Evolutionary conservation across 352 stramenopile genomes (phyloP).

Genomic region (Phytopythium kandeliae): DNA sequence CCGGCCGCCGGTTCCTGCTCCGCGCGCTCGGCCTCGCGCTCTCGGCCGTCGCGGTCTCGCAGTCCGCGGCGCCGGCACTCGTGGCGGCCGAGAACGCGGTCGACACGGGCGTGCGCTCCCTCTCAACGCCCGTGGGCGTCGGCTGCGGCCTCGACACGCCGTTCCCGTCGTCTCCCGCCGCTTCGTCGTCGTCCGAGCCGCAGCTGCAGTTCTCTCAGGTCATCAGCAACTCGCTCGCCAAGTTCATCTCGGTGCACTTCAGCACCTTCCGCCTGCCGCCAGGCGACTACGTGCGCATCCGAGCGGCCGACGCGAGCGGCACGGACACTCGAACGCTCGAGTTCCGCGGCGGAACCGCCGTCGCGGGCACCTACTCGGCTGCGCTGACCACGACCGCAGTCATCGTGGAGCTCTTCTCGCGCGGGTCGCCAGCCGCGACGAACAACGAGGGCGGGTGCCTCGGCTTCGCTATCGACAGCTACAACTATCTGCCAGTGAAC

Average conservation of each 20-base stretch:
- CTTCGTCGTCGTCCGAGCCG: constrained; percentile 4
- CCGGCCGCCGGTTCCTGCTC: neutral
- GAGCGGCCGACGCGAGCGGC: constrained; percentile 23
- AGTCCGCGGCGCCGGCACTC: neutral
- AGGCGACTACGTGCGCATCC: constrained; percentile 49
- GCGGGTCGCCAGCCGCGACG: neutral
- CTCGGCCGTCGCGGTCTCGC: neutral
- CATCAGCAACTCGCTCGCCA: constrained; percentile 36
- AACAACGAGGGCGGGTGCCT: constrained; percentile 23
- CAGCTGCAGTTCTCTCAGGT: constrained; percentile 31
- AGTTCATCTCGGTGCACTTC: constrained; percentile 67
- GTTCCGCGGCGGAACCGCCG: constrained; percentile 28
- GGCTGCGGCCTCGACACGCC: constrained; percentile 19
- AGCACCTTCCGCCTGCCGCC: constrained; percentile 52
- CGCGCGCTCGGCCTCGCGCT: neutral
- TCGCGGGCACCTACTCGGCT: constrained; percentile 27
- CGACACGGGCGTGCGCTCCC: constrained; percentile 9
- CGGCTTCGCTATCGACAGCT: constrained; percentile 48
- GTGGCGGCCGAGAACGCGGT: neutral
- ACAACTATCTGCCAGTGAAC: constrained; percentile 28
- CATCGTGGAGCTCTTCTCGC: constrained; percentile 32
- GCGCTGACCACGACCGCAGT: constrained; percentile 32
- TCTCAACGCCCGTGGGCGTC: constrained; percentile 18
- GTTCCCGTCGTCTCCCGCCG: constrained; percentile 20
- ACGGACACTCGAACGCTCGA: constrained; percentile 12